A percentile compares a stretch with the other conserved stretches of the same genome.
Conservation (phyloP, 1,139 yeast genomes). For the Hyphopichia burtonii region DNA sequence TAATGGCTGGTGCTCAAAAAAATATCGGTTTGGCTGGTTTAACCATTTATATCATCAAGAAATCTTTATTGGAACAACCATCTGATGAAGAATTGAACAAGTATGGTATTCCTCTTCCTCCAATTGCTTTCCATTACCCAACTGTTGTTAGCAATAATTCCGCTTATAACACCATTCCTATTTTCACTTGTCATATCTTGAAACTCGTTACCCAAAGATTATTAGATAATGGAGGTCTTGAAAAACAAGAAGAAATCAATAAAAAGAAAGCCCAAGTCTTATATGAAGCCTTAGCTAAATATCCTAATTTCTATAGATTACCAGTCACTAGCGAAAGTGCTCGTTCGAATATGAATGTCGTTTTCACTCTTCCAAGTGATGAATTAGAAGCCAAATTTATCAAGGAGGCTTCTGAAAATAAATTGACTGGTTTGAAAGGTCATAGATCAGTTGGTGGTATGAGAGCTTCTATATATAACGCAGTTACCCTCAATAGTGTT, state of each 20-base stretch:
- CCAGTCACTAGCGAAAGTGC: conserved; percentile 58
- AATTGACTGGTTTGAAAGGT: conserved; percentile 81
- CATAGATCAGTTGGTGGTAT: conserved; percentile 97
- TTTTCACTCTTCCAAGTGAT: conserved; percentile 67
- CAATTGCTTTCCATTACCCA: conserved; percentile 87
- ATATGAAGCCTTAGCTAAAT: conserved; percentile 63
- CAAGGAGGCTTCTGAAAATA: conserved; percentile 48
- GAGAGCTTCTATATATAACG: conserved; percentile 90
- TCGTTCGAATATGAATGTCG: conserved; percentile 91
- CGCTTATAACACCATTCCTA: conserved; percentile 92
- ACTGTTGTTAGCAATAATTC: conserved; percentile 85
- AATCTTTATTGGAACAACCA: conserved; percentile 68
- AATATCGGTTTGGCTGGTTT: conserved; percentile 96
- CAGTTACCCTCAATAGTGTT: conserved; percentile 68
- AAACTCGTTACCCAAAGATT: conserved; percentile 71
- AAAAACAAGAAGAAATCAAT: conserved; percentile 56
- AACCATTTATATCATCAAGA: conserved; percentile 85
- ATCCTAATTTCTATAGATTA: conserved; percentile 61
- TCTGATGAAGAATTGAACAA: conserved; percentile 58
- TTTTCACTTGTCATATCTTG: conserved; percentile 83
- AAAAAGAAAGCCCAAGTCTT: conserved; percentile 57
- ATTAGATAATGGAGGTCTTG: conserved; percentile 56
- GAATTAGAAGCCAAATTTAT: conserved; percentile 69
- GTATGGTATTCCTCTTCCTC: conserved; percentile 70
- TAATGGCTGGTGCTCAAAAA: conserved; percentile 96